Base-by-base conservation (phyloP, 2,329 filamentous ascomycete species). In the Aspergillus sp. region DNA sequence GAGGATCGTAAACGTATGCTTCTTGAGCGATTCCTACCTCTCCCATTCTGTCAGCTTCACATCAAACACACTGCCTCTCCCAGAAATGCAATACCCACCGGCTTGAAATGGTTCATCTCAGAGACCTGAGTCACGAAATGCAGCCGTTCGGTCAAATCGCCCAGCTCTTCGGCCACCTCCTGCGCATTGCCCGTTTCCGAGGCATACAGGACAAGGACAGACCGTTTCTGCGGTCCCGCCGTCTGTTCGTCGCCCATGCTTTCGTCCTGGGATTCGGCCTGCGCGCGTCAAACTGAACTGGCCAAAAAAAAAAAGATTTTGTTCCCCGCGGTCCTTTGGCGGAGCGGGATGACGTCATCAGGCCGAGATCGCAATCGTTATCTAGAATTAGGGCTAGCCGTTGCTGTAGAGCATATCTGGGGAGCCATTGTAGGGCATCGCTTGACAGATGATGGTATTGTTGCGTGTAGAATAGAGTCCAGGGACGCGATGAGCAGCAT, bases 111-210 rank as follows among this genome's bases (percentile, higher is more conserved):
- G 61, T 96, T 82, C 68, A 97, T 79, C 65, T 90, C 88, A 47
- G 81, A 79, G 27, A 95, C 81, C 44, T 79, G 76, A 26, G 84
- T 86, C 52, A 77, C 68, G 66, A 97, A 96, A 58, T 82, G 87
- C 48, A 96, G 71, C 30, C 91, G 79, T 68, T 91, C 82, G 33
- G 82, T 78, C 53, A 87, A 68, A 36, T 82, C 76, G 35, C 84
- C 87, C 51, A 97, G 73, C 64, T 96, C 88, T 59, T 88, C 83
- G 19, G 93, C 91, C 52, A 91, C 80, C 68, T 97, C 91, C 67
- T 95, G 87, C 46, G 88, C 85, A 62, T 93, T 96, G 47, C 93
- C 93, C 26, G 90, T 97, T 72, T 98, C 93, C 35, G 91, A 94
- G 46, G 88, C 93, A 69, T 95, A 98, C 32, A 94, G 77, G 48